Evolutionary conservation across 2,329 filamentous ascomycete genomes (phyloP).

Genomic region (Thelonectria discophora): DNA sequence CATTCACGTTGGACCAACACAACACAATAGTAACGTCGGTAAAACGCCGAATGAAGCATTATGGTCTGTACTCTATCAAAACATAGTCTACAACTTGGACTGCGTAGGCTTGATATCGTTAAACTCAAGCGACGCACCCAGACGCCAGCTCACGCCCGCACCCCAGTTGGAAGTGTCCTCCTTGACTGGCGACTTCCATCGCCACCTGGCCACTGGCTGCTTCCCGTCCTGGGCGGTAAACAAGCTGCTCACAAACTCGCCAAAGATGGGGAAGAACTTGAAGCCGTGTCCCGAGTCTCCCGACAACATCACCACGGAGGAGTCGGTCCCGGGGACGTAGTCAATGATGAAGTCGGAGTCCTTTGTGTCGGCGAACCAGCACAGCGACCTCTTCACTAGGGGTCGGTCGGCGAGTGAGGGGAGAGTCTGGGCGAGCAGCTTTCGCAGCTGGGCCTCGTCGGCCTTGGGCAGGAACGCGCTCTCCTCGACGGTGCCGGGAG

Average conservation of each 20-base stretch:
- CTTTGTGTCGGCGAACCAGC: conserved; percentile 70
- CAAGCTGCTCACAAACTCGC: conserved; percentile 61
- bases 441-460: conserved; percentile 62
- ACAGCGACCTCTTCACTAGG: conserved; percentile 65
- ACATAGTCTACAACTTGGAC: conserved; percentile 20
- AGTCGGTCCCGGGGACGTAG: conserved; percentile 60
- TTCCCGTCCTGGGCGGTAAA: conserved; percentile 49
- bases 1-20: too few relatives aligned
- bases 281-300: conserved; percentile 71
- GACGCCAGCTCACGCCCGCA: conserved; percentile 50
- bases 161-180: conserved; percentile 40
- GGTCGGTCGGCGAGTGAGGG: conserved; percentile 63
- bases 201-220: conserved; percentile 59
- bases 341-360: conserved; percentile 70
- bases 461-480: conserved; percentile 60
- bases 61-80: too few relatives aligned
- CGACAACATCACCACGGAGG: conserved; percentile 57
- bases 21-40: too few relatives aligned
- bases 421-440: conserved; percentile 60
- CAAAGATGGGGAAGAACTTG: conserved; percentile 70
- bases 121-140: conserved; percentile 44
- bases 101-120: conserved; percentile 28
- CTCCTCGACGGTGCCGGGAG: conserved; percentile 40
- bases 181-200: conserved; percentile 55
- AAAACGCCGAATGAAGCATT: too few relatives aligned